Base-by-base conservation (phyloP, 1,284 basidiomycete genomes). In the Xerocomus nothofagi region DNA sequence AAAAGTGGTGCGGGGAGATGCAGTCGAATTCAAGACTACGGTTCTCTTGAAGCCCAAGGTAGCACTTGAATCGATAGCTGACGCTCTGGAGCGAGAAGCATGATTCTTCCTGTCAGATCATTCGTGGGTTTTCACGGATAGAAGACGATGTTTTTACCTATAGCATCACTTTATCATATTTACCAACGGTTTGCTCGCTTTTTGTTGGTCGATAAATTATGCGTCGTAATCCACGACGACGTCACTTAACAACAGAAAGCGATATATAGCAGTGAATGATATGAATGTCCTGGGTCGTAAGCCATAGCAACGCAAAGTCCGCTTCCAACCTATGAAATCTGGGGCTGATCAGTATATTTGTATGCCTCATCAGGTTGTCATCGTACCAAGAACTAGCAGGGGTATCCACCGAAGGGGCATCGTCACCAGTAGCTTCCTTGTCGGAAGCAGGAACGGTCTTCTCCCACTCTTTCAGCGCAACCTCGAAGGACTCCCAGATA, bases 401-500 rank as follows among this genome's bases (percentile, higher is more conserved):
- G 39, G 50, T 53, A 56, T 69, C 64, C 43, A 63, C 53, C 0
- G 63, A 58, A 0, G 57, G 55, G 31, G 49, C 31, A 60, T 66
- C 65, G 27, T 63, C 55, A 24, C 56, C 53, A 30, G 53, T 39
- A 5, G 45, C 51, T 39, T 54, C 50, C 57, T 47, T 44, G 47
- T 68, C 59, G 38, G 58, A 55, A n/a, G 55, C 47, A 17, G 57
- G 49, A 14, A 69, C 62, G 30, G 74, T 69, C 53, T 67, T 71
- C 59, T 86, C 82, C 85, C 85, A 87, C 33, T 63, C 67, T 66
- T 82, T 86, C 59, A 87, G 61, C 31, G 75, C 78, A 24, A 58
- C 71, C 64, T 88, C 87, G 57, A 83, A 85, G 45, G 75, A 75
- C 70, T 91, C 88, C 88, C 88, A 90, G 2, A 89, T 79, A 11